Conservation (phyloP, 1,284 basidiomycete species). For the Cryptococcus floricola region DNA sequence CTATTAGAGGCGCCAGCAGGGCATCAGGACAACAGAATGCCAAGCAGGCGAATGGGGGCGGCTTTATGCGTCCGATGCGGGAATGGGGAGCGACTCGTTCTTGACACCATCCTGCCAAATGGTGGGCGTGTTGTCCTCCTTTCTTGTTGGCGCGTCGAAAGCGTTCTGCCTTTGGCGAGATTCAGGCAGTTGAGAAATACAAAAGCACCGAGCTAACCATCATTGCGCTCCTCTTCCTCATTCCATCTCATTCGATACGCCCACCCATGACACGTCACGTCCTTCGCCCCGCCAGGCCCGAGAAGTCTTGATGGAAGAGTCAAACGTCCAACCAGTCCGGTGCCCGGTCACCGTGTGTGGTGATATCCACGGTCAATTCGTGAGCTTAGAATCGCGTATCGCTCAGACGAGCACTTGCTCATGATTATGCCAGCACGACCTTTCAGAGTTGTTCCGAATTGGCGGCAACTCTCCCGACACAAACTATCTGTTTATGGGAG, state of each 20-base stretch:
- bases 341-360: conserved; percentile 97
- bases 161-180: no score
- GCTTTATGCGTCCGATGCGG: background rate
- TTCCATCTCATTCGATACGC: conserved; percentile 5
- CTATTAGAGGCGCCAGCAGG: no score
- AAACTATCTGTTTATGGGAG: conserved; percentile 99
- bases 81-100: no score
- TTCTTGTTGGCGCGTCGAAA: background rate
- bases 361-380: conserved; percentile 99
- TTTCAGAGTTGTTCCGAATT: conserved; percentile 98
- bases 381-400: conserved; percentile 55
- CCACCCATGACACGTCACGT: background rate
- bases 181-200: no score
- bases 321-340: conserved; percentile 94
- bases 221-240: conserved; percentile 4
- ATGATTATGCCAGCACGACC: conserved; percentile 71
- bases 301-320: conserved; percentile 96
- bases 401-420: background rate
- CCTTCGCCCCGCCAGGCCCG: conserved; percentile 63
- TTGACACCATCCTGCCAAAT: no score
- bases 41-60: background rate
- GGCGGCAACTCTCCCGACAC: conserved; percentile 99
- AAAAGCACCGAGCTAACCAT: no score
- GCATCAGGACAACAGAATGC: background rate
- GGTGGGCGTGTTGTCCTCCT: no score